Conservation (phyloP, 129 eudicot genomes). For the Artemisia annua region DNA sequence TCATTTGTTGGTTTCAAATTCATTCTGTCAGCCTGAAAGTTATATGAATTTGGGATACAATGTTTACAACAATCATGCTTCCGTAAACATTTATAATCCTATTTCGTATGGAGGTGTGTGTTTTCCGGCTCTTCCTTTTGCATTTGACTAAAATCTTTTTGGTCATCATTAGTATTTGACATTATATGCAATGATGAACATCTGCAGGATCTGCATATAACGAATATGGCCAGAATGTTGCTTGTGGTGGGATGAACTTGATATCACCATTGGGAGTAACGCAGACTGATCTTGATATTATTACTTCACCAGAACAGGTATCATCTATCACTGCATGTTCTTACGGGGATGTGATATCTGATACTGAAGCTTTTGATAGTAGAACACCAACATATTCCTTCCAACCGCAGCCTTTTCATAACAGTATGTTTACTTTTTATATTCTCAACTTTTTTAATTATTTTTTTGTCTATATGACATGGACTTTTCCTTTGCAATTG, state of each 20-base stretch:
- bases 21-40: conserved; percentile 18
- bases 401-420: conserved; percentile 21
- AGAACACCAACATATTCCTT: conserved; percentile 28
- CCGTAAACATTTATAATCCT: conserved; percentile 18
- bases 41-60: conserved; percentile 25
- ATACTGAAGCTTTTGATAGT: conserved; percentile 43
- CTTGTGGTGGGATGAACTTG: conserved; percentile 32
- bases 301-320: conserved; percentile 52
- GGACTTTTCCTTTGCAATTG: background rate
- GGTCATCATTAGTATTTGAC: conserved; percentile 10
- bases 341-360: conserved; percentile 38
- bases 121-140: conserved; percentile 16
- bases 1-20: conserved; percentile 33
- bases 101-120: conserved; percentile 38
- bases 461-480: conserved; percentile 12
- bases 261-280: conserved; percentile 30
- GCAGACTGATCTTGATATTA: conserved; percentile 35
- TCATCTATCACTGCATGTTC: conserved; percentile 55
- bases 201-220: conserved; percentile 38
- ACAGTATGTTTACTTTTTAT: conserved; percentile 31
- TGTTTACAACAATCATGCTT: conserved; percentile 3
- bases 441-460: background rate
- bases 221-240: conserved; percentile 25
- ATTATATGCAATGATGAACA: conserved; percentile 11
- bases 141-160: background rate